Evolutionary conservation across 129 eudicot species (phyloP).

Genomic region (Scalesia atractyloides): DNA sequence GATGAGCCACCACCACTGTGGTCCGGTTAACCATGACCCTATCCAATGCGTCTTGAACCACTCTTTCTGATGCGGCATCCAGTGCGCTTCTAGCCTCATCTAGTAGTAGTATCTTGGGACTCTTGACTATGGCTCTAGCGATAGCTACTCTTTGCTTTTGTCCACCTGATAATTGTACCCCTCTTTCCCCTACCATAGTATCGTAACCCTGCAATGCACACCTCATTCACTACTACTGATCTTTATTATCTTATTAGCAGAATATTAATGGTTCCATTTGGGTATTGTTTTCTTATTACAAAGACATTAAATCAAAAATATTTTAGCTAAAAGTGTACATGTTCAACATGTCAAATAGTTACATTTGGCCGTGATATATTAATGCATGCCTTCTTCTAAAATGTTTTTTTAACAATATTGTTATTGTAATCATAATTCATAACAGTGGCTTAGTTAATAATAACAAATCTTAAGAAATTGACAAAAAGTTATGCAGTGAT

Average conservation of each 20-base stretch:
- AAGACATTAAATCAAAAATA: too few relatives aligned
- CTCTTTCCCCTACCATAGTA: conserved; percentile 14
- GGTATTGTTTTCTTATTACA: background rate
- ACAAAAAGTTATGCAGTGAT: too few relatives aligned
- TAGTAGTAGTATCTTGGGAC: conserved; percentile 15
- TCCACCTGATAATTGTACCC: conserved; percentile 13
- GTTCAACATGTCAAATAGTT: background rate
- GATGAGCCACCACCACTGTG: conserved; percentile 15
- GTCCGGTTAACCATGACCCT: conserved; percentile 15
- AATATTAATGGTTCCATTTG: too few relatives aligned
- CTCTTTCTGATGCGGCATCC: conserved; percentile 12
- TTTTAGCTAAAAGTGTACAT: background rate
- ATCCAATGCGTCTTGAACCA: conserved; percentile 18
- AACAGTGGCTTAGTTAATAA: too few relatives aligned
- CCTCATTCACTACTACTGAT: background rate
- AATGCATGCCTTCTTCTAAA: too few relatives aligned
- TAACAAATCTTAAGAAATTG: too few relatives aligned
- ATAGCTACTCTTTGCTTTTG: conserved; percentile 16
- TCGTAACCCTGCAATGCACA: background rate
- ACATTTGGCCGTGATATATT: background rate
- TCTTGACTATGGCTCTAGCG: conserved; percentile 15
- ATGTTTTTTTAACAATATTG: too few relatives aligned
- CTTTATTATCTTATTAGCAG: too few relatives aligned
- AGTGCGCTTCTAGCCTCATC: conserved; percentile 16
- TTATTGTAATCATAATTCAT: too few relatives aligned